A percentile compares a stretch with the other conserved stretches of the same genome.
phyloP scores from a whole-genome alignment of 2,329 filamentous ascomycete genomes.

The Calcarisporium arbuscula region DNA sequence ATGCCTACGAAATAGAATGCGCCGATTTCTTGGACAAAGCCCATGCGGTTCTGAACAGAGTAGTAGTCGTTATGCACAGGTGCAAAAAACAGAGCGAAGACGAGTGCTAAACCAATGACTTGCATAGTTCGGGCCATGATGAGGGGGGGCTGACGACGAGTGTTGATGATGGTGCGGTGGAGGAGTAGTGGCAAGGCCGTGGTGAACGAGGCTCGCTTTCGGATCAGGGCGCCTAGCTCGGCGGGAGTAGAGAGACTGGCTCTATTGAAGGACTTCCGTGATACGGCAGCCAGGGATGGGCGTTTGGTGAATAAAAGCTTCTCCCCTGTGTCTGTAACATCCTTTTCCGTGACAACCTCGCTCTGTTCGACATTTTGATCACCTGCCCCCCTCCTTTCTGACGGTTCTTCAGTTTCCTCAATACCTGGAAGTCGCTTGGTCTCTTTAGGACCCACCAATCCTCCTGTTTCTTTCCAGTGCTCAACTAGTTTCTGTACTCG shows the following conservation, averaged over 20 bases:
- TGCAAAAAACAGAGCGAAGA: conserved; percentile 63
- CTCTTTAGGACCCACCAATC: conserved; percentile 7
- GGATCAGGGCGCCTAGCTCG: conserved; percentile 62
- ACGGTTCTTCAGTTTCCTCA: conserved; percentile 20
- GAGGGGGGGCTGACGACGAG: conserved; percentile 58
- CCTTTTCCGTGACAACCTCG: background rate
- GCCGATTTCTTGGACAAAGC: conserved; percentile 65
- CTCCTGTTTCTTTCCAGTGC: conserved; percentile 38
- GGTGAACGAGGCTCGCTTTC: conserved; percentile 54
- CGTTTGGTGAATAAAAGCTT: no score
- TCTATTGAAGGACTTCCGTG: conserved; percentile 37
- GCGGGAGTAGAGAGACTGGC: conserved; percentile 57
- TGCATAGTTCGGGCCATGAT: conserved; percentile 62
- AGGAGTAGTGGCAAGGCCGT: conserved; percentile 62
- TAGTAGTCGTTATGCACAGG: conserved; percentile 64
- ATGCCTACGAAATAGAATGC: conserved; percentile 71
- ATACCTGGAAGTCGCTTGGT: conserved; percentile 19
- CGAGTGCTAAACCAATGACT: conserved; percentile 55
- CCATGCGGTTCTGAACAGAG: conserved; percentile 66
- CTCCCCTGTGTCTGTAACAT: conserved; percentile 5
- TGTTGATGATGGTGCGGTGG: conserved; percentile 61
- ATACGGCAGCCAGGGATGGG: conserved; percentile 15
- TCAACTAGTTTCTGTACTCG: conserved; percentile 57
- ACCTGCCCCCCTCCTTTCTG: conserved; percentile 9
- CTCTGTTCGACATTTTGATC: background rate